Evolutionary conservation across 148 eudicot genomes (phyloP), one percentile per base, ranked within the genome.

Genomic region (Amaranthus cruentus): DNA sequence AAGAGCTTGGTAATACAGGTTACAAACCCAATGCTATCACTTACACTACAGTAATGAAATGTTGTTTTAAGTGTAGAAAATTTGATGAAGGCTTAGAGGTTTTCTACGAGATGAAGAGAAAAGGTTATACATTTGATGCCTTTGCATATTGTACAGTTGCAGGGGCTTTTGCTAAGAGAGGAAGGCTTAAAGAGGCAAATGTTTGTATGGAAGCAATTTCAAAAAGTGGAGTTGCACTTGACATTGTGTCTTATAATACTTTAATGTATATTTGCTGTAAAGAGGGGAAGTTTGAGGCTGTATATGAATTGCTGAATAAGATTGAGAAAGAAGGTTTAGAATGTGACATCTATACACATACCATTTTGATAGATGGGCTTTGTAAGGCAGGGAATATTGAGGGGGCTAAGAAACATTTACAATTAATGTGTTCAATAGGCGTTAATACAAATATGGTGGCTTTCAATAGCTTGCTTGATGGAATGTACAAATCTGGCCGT

Each of bases 11-110:
- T 55, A 74, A 87, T 72, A 82, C 88, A 4, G 90, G 96, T 42
- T 75, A 61, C 70, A 48, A 28, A 28, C 93, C 91, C 11, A 86
- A 95, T 87, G 87, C 86, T 48, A 75, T 87, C 68, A 90, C 93
- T 66, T 91, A 90, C 55, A 95, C 97, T 11, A 89, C 97, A n/a
- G 80, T 91, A 38, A 81, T 95, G 89, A 95, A 95, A 79, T 84
- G 80, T 77, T 91, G 86, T 79, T 91, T 91, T 79, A 86, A 81
- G 82, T 86, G 72, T 59, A 78, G 84, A 9, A 68, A 80, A 14
- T 81, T 83, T 68, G 84, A 87, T 42, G 85, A 95, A 81, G 98
- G 90, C 47, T 77, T 91, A 69, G 82, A 85, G 71, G 68, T 88
- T 18, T 95, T 95, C 74, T 55, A 66, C 7, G 96, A 88, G 73